phyloP scores from a whole-genome alignment of 495 filamentous ascomycete genomes.

The Lentithecium fluviatile region DNA sequence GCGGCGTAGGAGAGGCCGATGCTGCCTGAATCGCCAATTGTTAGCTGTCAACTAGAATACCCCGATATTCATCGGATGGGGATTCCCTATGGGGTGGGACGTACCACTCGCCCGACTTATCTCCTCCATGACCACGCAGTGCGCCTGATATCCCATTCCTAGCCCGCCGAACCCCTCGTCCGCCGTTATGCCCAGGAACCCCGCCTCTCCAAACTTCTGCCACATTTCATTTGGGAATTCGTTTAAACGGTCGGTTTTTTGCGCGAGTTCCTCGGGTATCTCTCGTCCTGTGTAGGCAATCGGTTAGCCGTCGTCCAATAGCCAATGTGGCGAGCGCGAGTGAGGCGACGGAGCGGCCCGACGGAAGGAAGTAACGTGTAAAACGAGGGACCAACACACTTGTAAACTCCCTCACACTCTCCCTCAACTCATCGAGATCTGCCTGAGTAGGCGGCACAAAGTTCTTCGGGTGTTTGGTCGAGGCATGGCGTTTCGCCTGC shows the following conservation, averaged over 20 bases:
- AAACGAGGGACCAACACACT: constrained; percentile 43
- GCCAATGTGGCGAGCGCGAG: neutral
- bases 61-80: no score
- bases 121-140: constrained; percentile 96
- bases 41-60: neutral
- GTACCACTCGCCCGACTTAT: constrained; percentile 64
- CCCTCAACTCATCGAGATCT: constrained; percentile 81
- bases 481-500: constrained; percentile 48
- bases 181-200: constrained; percentile 88
- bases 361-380: no score
- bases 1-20: constrained; percentile 93
- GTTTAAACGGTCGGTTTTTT: constrained; percentile 77
- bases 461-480: constrained; percentile 81
- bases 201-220: constrained; percentile 88
- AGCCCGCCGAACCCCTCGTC: constrained; percentile 92
- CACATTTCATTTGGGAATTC: constrained; percentile 90
- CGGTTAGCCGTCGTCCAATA: neutral
- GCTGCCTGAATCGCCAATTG: constrained; percentile 54
- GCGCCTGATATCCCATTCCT: constrained; percentile 93
- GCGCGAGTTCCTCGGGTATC: constrained; percentile 80
- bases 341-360: no score
- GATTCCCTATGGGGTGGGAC: no score
- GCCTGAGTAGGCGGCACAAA: constrained; percentile 73
- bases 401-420: constrained; percentile 89
- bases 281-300: constrained; percentile 53